A percentile compares a stretch with the other conserved stretches of the same genome.
Conservation (phyloP, 1,284 basidiomycete genomes). For the Cystobasidium slooffiae region DNA sequence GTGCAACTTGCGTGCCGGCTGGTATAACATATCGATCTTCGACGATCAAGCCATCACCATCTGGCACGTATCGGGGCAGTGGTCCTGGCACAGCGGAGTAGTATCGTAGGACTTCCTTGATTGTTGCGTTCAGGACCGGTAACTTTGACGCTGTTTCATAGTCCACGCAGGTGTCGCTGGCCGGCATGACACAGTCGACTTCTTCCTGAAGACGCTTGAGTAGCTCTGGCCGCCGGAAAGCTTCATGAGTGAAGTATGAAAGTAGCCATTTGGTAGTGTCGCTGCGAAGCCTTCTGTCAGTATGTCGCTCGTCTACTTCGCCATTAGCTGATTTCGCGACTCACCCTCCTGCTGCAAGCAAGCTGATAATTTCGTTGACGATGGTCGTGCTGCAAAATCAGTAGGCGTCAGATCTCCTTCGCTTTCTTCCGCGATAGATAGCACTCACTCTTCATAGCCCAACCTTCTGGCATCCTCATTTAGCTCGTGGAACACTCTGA, state of each 20-base stretch:
- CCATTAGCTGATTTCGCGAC: background rate
- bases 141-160: slow-evolving; percentile 21
- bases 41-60: background rate
- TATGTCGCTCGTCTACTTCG: background rate
- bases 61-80: slow-evolving; percentile 27
- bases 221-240: slow-evolving; percentile 22
- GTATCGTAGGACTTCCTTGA: slow-evolving; percentile 14
- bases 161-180: slow-evolving; percentile 6
- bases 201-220: slow-evolving; percentile 11
- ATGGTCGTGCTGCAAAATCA: slow-evolving; percentile 25
- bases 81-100: slow-evolving; percentile 17
- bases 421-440: too few relatives aligned
- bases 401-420: too few relatives aligned
- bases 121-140: slow-evolving; percentile 16
- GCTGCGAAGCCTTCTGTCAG: background rate
- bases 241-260: slow-evolving; percentile 11
- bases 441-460: slow-evolving; percentile 7
- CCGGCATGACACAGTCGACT: slow-evolving; percentile 26
- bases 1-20: slow-evolving; percentile 27
- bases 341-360: slow-evolving; percentile 14
- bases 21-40: slow-evolving; percentile 15
- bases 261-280: slow-evolving; percentile 17
- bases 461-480: slow-evolving; percentile 11
- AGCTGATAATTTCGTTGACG: slow-evolving; percentile 25
- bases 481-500: slow-evolving; percentile 7